Evolutionary conservation across 2,329 filamentous ascomycete genomes (phyloP).

Genomic region (Ceratocystis albifundus): DNA sequence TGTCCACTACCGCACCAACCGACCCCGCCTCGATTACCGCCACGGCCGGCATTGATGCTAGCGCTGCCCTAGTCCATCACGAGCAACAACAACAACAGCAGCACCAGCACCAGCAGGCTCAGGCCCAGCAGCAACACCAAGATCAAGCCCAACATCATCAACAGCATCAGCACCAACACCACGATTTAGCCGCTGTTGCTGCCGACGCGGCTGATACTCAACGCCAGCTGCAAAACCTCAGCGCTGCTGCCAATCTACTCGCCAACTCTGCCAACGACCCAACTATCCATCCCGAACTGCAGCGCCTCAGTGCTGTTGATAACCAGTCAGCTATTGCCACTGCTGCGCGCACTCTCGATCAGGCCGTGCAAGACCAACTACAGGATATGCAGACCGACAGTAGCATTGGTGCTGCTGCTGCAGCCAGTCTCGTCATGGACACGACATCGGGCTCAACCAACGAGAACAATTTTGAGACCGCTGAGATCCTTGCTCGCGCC

Average conservation of each 20-base stretch:
- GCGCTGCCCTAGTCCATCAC: constrained; percentile 12
- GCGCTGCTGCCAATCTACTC: constrained; percentile 28
- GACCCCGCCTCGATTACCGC: constrained; percentile 4
- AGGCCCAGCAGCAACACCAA: constrained; percentile 22
- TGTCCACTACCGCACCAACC: not conserved
- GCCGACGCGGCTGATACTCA: constrained; percentile 22
- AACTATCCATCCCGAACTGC: constrained; percentile 27
- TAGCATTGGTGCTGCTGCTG: constrained; percentile 19
- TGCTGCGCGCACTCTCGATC: constrained; percentile 21
- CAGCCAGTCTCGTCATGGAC: constrained; percentile 18
- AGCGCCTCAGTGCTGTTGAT: constrained; percentile 25
- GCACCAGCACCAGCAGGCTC: constrained; percentile 21
- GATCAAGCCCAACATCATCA: constrained; percentile 17
- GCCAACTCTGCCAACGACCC: constrained; percentile 27
- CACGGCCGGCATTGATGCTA: not conserved
- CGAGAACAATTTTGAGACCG: constrained; percentile 29
- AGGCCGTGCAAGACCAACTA: constrained; percentile 25
- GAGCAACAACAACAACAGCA: constrained; percentile 6
- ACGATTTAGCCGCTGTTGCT: constrained; percentile 17
- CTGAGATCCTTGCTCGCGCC: constrained; percentile 38
- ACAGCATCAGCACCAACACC: constrained; percentile 23
- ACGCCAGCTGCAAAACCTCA: constrained; percentile 23
- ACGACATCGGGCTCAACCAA: constrained; percentile 10
- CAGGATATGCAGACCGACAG: constrained; percentile 24
- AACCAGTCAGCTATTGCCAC: constrained; percentile 1